These are phyloP conservation scores for Ambrosiella xylebori DNA, from an alignment of 2,329 filamentous ascomycete species.

Conservation along the genomic window DNA sequence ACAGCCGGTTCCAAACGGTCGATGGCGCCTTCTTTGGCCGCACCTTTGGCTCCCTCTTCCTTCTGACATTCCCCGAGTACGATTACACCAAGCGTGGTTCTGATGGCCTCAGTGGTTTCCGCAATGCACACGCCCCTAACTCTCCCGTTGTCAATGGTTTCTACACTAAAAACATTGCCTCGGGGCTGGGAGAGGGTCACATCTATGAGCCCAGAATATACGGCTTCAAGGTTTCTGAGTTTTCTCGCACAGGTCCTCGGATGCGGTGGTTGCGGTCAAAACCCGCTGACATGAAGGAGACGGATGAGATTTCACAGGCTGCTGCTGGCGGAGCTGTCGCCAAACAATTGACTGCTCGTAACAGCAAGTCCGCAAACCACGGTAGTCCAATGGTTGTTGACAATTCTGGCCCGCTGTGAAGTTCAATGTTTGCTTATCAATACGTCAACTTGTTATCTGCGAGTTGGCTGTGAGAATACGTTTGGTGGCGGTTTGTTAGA, in stretches of 20 bases:
- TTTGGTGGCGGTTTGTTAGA: neutral
- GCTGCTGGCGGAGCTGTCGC: neutral
- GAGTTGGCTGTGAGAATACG: neutral
- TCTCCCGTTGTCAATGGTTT: constrained; percentile 60
- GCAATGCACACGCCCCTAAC: neutral
- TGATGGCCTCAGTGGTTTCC: constrained; percentile 30
- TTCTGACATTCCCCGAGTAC: constrained; percentile 95
- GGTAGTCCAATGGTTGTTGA: constrained; percentile 10
- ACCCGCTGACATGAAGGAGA: constrained; percentile 59
- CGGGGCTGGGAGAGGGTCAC: constrained; percentile 62
- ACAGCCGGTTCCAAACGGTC: constrained; percentile 91
- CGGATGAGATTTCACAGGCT: constrained; percentile 56
- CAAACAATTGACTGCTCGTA: neutral
- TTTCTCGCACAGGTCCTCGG: constrained; percentile 72
- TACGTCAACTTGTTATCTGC: too few species aligned
- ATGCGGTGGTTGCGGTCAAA: constrained; percentile 94
- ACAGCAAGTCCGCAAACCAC: constrained; percentile 2
- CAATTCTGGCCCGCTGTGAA: neutral
- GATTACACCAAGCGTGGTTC: constrained; percentile 60
- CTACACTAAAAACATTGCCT: constrained; percentile 69
- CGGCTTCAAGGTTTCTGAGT: constrained; percentile 84
- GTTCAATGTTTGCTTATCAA: too few species aligned
- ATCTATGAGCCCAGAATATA: constrained; percentile 96
- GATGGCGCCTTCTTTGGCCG: constrained; percentile 97
- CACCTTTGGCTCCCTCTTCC: constrained; percentile 90